Evolutionary conservation across 2,329 filamentous ascomycete genomes (phyloP), one percentile per base, ranked within the genome.

Genomic region (Plectosphaerella plurivora): DNA sequence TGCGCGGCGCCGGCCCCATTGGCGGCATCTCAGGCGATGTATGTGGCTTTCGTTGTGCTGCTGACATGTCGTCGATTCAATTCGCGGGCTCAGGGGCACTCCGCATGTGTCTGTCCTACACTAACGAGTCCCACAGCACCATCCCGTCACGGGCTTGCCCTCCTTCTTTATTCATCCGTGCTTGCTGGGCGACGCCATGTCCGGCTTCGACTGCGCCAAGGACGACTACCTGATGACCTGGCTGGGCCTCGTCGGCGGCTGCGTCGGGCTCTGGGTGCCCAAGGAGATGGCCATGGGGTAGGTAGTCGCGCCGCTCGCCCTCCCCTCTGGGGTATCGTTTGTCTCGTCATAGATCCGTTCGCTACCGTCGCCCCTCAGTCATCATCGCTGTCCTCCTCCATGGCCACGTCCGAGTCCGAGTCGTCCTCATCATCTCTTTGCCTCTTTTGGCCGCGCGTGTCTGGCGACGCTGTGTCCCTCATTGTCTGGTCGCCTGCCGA

Each of bases 111-210:
- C 28, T 33, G 55, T 52, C 51, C 55, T 60, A 56, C 53, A 59
- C 60, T 62, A 58, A 62, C 57, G 50, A 61, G 55, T 20, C 52
- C 58, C 61, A 66, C 71, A 93, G 84, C 86, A 95, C 69, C 91
- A 97, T 76, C 93, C 94, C 50, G 70, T 89, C 54, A 89, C 85
- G 53, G 88, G 87, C 50, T 70, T 86, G 53, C 90, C 91, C 41
- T 82, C 84, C 48, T 97, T 93, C 70, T 97, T 96, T 70, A 80
- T 97, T 61, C 94, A 99, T 72, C 93, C 94, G 22, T 97, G 94
- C 71, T 83, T 89, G 66, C 89, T 94, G 9, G 88, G 88, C 52
- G 87, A 93, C 58, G 88, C 89, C 50, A 88, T 97, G 80, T 75
- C 76, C 60, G 75, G 73, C 49, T 84, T 91, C 62, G 72, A 80